phyloP scores from a whole-genome alignment of 176 grass and related monocot species.

The Rhynchospora breviuscula region DNA sequence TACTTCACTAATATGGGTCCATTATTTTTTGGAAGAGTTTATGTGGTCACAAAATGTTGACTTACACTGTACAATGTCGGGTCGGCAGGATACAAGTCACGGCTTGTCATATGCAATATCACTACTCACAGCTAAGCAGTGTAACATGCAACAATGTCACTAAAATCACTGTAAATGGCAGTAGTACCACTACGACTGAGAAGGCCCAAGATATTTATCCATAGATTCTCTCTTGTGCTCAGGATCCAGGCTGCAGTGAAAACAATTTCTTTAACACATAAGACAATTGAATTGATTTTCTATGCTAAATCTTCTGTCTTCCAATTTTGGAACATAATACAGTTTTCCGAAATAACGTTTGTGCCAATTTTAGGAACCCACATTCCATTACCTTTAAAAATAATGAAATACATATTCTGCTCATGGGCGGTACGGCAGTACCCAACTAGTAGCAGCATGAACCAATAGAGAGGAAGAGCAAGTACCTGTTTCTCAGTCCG shows the following conservation, averaged over 20 bases:
- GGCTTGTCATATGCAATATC: neutral
- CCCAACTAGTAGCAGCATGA: neutral
- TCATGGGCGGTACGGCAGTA: neutral
- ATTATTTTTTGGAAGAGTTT: slow-evolving; percentile 4
- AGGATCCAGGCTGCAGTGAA: slow-evolving; percentile 76
- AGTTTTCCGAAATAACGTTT: neutral
- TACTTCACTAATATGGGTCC: neutral
- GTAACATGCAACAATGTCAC: neutral
- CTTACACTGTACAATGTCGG: slow-evolving; percentile 40
- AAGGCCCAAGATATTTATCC: slow-evolving; percentile 73
- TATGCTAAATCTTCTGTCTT: neutral
- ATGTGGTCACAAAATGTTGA: neutral
- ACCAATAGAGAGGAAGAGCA: neutral
- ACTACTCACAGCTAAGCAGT: slow-evolving; percentile 19
- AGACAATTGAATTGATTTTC: neutral
- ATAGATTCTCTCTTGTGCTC: slow-evolving; percentile 88
- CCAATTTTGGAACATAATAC: neutral
- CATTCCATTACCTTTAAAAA: neutral
- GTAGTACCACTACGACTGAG: slow-evolving; percentile 36
- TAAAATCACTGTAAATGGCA: slow-evolving; percentile 16
- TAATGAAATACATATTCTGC: neutral
- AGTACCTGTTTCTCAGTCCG: slow-evolving; percentile 82
- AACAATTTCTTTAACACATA: slow-evolving; percentile 11
- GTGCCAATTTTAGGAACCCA: neutral
- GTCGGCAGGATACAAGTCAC: neutral